A percentile compares a stretch with the other conserved stretches of the same genome.
These are phyloP conservation scores for Globisporangium splendens DNA, from an alignment of 352 stramenopile genomes.

Conservation along the genomic window DNA sequence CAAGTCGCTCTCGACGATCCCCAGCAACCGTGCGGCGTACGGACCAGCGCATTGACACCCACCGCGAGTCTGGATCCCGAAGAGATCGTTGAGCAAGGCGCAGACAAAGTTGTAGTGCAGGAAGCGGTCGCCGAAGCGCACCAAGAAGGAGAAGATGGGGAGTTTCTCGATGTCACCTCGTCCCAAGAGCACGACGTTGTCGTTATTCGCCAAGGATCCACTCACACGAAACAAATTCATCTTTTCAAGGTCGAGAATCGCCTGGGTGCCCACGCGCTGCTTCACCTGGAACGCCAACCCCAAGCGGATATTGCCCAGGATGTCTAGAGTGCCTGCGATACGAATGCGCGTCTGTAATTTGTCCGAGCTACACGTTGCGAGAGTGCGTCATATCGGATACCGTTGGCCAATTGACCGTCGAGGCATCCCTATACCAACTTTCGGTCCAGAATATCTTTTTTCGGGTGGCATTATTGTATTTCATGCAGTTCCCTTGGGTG, in stretches of 20 bases:
- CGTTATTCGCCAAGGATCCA: constrained; percentile 39
- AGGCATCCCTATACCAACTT: too few relatives aligned
- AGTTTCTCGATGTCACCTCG: constrained; percentile 53
- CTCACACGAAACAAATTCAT: constrained; percentile 32
- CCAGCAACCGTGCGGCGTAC: constrained; percentile 91
- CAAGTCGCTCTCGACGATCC: constrained; percentile 70
- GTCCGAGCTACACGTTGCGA: too few relatives aligned
- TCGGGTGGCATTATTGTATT: too few relatives aligned
- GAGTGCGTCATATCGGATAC: too few relatives aligned
- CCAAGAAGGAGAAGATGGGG: constrained; percentile 94
- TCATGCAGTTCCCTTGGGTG: too few relatives aligned
- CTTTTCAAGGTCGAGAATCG: constrained; percentile 55
- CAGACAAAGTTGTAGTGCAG: constrained; percentile 99
- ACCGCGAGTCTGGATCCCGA: constrained; percentile 87
- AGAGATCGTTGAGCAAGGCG: constrained; percentile 96
- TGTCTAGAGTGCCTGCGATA: too few relatives aligned
- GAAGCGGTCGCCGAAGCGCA: constrained; percentile 86
- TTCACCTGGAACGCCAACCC: constrained; percentile 93
- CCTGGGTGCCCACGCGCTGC: constrained; percentile 36
- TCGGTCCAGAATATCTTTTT: too few relatives aligned
- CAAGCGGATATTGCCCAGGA: constrained; percentile 90
- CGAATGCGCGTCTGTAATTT: too few relatives aligned
- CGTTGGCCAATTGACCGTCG: too few relatives aligned
- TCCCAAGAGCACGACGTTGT: constrained; percentile 88
- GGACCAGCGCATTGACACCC: constrained; percentile 90